Base-by-base conservation (phyloP, 768 basidiomycete genomes). In the Russula lepida region DNA sequence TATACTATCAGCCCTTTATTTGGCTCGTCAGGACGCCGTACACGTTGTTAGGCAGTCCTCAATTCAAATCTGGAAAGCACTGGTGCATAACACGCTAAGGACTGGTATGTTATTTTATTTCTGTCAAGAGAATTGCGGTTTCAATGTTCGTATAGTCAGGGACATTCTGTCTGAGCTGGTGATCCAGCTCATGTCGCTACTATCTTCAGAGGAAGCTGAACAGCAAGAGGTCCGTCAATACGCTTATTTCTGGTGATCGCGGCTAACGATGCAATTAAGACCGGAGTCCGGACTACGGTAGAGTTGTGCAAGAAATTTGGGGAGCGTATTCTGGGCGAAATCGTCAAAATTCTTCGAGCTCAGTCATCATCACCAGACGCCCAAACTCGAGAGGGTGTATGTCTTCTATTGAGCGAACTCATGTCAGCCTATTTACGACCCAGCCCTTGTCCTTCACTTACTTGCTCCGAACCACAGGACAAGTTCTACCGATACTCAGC, bases 251-350 rank as follows among this genome's bases (percentile, higher is more conserved):
- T 37, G 6, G 47, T 37, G 57, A 56, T 47, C 30, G 39, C 27
- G 33, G 37, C 48, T 62, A 44, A 44, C 50, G 41, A 6, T 49
- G 12, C 30, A 43, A 39, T 43, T 28, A 65, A 95, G 92, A 95
- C 89, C 25, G 92, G 92, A n/a, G 81, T 83, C 17, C 82, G 92
- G 41, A 97, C 94, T 2, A 82, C 90, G 7, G 81, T 83, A 12
- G 95, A 99, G 71, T 73, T 98, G 0, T 97, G 92, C 71, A 87
- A 89, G 71, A 98, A 98, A 73, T 95, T 95, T 67, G 95, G 97
- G 17, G 97, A 98, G 72, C 84, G 86, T 59, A 85, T 95, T 60
- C 69, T 98, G 39, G 84, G 81, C 23, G 94, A 94, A 64, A 85
- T 95, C 54, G 79, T 98, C 65, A 77, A 83, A 3, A 87, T 92